Evolutionary conservation across 2,329 filamentous ascomycete species (phyloP), one percentile per base, ranked within the genome.

Genomic region (Amauroascus niger): DNA sequence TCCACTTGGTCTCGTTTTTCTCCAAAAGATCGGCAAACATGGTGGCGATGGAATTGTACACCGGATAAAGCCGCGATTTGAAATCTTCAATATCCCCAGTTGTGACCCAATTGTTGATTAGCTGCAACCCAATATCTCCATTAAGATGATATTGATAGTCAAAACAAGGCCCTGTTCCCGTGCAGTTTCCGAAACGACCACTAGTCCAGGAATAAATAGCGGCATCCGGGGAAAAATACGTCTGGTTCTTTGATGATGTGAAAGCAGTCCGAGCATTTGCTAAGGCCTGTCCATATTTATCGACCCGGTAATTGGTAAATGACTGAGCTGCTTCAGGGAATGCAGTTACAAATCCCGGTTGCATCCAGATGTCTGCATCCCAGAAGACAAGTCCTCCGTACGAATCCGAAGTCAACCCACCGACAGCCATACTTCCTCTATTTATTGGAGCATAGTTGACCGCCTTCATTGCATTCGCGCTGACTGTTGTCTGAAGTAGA

Each of bases 121-220:
- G 71, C 1, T 79, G 74, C 28, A 85, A 70, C 0, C 79, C 81
- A 59, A 87, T 85, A 59, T 86, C 83, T 6, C 82, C 81, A 60
- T 86, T 86, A 35, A 87, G 61, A 64, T 87, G 83, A 60, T 87
- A 87, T 63, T 87, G 76, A 59, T 87, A 86, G 64, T 87, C 83
- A 60, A 82, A 84, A 64, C 83, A 87, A 24, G 78, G 75, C 1
- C 78, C 78, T 2, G 78, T 79, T 1, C 73, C 76, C 0, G 84
- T 87, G 61, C 83, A 87, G 61, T 87, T 86, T 1, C 83, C 84
- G 61, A 75, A 83, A 5, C 82, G 69, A 7, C 79, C 82, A 59
- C 79, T 79, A 0, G 82, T 86, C 84, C 84, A 87, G 1, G 83
- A 78, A 61, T 79, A 87, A 0, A 82, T 76, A 0, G 82, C 81